These are phyloP conservation scores for Chlorella sp. DNA, from an alignment of 139 green algal genomes.

Conservation along the genomic window DNA sequence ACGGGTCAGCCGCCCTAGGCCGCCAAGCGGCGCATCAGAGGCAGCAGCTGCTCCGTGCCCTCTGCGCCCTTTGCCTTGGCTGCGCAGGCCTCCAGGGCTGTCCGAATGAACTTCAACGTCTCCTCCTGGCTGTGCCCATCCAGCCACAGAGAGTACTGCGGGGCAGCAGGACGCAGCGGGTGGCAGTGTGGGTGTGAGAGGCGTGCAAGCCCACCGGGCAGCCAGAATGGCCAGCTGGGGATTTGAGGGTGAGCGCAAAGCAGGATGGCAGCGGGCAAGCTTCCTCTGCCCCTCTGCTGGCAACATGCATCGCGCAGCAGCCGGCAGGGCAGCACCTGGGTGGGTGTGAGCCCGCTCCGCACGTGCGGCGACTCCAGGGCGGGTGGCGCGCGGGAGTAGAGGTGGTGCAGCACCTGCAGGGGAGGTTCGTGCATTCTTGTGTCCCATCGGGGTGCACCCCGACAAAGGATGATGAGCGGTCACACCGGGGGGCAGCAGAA, in stretches of 20 bases:
- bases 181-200: neutral
- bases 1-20: neutral
- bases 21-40: constrained; percentile 34
- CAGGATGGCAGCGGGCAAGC: neutral
- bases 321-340: constrained; percentile 30
- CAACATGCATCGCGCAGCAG: neutral
- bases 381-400: constrained; percentile 79
- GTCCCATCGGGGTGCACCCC: no score
- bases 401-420: constrained; percentile 78
- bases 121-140: constrained; percentile 80
- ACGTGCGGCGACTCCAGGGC: constrained; percentile 78
- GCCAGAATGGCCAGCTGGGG: no score
- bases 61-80: neutral
- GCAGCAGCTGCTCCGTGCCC: constrained; percentile 19
- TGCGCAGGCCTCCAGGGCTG: constrained; percentile 39
- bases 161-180: neutral
- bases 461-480: no score
- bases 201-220: no score
- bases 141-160: constrained; percentile 95
- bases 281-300: neutral
- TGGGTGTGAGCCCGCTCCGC: constrained; percentile 66
- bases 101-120: constrained; percentile 42
- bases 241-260: neutral
- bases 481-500: no score
- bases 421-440: no score